phyloP scores from a whole-genome alignment of 148 eudicot genomes.

The Cornus controversa region DNA sequence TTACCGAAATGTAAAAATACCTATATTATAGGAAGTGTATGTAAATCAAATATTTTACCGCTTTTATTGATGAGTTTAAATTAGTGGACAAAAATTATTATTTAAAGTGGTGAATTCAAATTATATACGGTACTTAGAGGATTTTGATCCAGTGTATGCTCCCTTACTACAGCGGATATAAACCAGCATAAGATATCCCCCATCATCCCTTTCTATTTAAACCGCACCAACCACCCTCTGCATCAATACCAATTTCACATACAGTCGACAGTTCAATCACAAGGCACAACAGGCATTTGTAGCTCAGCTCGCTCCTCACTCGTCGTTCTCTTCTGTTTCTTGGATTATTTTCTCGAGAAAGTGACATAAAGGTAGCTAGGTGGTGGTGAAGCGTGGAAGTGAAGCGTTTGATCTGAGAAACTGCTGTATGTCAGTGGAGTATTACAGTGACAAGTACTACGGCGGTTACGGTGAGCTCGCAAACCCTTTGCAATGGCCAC shows the following conservation, averaged over 20 bases:
- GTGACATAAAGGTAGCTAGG: neutral
- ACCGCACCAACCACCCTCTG: neutral
- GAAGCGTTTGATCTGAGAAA: neutral
- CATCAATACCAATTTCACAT: neutral
- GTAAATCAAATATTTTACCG: too few relatives aligned
- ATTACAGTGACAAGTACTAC: conserved; percentile 3
- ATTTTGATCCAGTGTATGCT: too few relatives aligned
- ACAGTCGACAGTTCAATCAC: neutral
- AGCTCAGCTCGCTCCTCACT: neutral
- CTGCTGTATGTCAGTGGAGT: conserved; percentile 14
- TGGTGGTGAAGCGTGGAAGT: neutral
- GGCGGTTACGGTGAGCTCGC: conserved; percentile 13
- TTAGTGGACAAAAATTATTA: too few relatives aligned
- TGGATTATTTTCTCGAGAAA: neutral
- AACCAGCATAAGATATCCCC: neutral
- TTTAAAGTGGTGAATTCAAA: too few relatives aligned
- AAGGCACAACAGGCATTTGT: neutral
- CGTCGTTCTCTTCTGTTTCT: neutral
- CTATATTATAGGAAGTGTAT: too few relatives aligned
- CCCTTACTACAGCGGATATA: too few relatives aligned
- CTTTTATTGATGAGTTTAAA: too few relatives aligned
- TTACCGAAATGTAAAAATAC: too few relatives aligned
- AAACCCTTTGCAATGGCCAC: conserved; percentile 21
- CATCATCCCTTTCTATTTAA: neutral
- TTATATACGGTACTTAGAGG: too few relatives aligned